phyloP scores from a whole-genome alignment of 345 rosid species.

The Arabidopsis arenosa region DNA sequence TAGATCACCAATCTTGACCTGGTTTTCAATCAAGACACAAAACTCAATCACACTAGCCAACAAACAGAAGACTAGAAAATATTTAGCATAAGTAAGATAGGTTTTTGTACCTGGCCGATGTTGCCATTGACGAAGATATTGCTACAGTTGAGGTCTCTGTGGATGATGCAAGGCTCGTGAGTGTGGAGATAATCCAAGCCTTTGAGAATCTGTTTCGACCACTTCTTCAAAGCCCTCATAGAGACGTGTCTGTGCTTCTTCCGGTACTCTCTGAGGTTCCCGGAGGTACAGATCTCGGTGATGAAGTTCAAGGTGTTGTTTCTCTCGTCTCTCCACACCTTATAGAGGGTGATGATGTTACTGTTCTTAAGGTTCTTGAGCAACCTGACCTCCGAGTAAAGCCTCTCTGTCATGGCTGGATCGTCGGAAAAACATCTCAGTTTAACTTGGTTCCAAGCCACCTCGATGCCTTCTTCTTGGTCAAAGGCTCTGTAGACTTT shows the following conservation, averaged over 20 bases:
- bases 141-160: constrained; percentile 92
- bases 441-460: constrained; percentile 93
- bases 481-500: constrained; percentile 90
- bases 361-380: constrained; percentile 54
- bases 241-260: constrained; percentile 85
- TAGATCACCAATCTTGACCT: constrained; percentile 94
- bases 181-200: constrained; percentile 82
- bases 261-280: constrained; percentile 80
- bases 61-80: neutral
- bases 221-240: constrained; percentile 80
- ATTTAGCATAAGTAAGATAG: neutral
- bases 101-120: constrained; percentile 63
- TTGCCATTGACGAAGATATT: constrained; percentile 88
- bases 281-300: constrained; percentile 91
- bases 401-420: constrained; percentile 68
- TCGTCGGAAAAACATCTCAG: constrained; percentile 61
- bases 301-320: constrained; percentile 72
- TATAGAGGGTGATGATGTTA: constrained; percentile 66
- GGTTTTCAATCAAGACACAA: constrained; percentile 1
- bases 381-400: constrained; percentile 72
- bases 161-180: constrained; percentile 84
- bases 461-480: constrained; percentile 90
- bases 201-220: constrained; percentile 83
- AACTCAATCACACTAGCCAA: neutral
- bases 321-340: constrained; percentile 66